Evolutionary conservation across 225 moss, liverwort and hornwort species (phyloP), one percentile per base, ranked within the genome.

Genomic region (Lunularia cruciata): DNA sequence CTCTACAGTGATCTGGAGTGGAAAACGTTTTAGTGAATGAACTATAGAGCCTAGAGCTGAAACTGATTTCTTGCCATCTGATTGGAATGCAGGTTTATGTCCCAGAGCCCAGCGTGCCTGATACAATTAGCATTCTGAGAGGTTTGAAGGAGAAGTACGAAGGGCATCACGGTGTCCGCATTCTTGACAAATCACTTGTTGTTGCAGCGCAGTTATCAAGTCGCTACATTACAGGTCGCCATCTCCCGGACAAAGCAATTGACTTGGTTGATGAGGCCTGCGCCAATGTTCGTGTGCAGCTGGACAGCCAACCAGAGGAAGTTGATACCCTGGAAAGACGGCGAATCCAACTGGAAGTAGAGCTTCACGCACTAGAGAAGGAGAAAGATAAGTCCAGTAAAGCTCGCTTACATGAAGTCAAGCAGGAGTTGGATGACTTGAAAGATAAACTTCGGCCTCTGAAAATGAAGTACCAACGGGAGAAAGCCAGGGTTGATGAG

Each of bases 121-220:
- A 98, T 57, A 88, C 92, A 0, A 81, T 98, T 31, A 92, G 88
- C 67, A 98, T 92, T 67, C 76, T 92, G 27, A 78, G 96, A 48
- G 96, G 96, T 18, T 75, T 98, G 72, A 98, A 98, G 69, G 96
- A 98, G 69, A 90, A 86, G 20, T 98, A 98, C 36, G 96, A 98
- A 70, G 92, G 90, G 54, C 96, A 92, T 28, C 95, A 95, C 53
- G 90, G 95, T 66, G 95, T 92, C 8, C 84, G 90, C 22, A 77
- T 95, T 72, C 61, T 90, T 18, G 95, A 95, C 40, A 92, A 90
- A 48, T 79, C 95, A 54, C 71, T 95, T 20, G 95, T 90, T n/a
- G 83, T 90, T 19, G 92, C 95, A 0, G 88, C 95, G 3, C 92
- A 92, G 63, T 85, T 95, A 27, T 95, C 95, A 28, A 72, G 73